Evolutionary conservation across 2,329 filamentous ascomycete genomes (phyloP).

Genomic region (Xylariaceae sp.): DNA sequence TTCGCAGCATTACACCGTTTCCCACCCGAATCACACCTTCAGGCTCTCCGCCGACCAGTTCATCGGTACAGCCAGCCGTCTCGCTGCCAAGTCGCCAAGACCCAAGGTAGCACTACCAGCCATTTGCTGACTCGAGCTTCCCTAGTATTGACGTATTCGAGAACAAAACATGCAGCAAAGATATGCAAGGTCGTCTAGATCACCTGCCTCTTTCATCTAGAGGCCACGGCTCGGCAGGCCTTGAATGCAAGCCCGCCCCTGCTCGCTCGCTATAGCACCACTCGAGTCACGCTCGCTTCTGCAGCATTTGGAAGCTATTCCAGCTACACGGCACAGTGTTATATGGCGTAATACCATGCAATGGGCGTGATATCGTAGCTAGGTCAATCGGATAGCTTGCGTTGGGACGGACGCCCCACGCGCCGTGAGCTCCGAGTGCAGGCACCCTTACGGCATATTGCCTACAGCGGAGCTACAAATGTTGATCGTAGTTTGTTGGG

Average conservation of each 20-base stretch:
- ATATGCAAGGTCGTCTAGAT: not conserved
- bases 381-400: not conserved
- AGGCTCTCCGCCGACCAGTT: not conserved
- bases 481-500: conserved; percentile 14
- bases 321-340: conserved; percentile 18
- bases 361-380: conserved; percentile 11
- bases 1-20: conserved; percentile 12
- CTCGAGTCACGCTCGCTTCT: conserved; percentile 22
- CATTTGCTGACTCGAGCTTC: conserved; percentile 5
- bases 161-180: not conserved
- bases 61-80: not conserved
- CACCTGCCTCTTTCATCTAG: conserved; percentile 32
- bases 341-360: conserved; percentile 18
- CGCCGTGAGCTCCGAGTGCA: conserved; percentile 3
- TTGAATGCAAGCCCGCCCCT: not conserved
- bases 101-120: not conserved
- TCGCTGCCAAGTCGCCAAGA: conserved; percentile 18
- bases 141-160: not conserved
- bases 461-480: conserved; percentile 17
- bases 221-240: conserved; percentile 10
- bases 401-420: conserved; percentile 6
- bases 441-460: conserved; percentile 22
- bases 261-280: conserved; percentile 1
- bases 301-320: conserved; percentile 12
- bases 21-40: conserved; percentile 14